Percentiles rank a stretch among this genome's conserved stretches.
These are phyloP conservation scores for Paraphaeosphaeria minitans DNA, from an alignment of 2,329 filamentous ascomycete species.

Conservation along the genomic window DNA sequence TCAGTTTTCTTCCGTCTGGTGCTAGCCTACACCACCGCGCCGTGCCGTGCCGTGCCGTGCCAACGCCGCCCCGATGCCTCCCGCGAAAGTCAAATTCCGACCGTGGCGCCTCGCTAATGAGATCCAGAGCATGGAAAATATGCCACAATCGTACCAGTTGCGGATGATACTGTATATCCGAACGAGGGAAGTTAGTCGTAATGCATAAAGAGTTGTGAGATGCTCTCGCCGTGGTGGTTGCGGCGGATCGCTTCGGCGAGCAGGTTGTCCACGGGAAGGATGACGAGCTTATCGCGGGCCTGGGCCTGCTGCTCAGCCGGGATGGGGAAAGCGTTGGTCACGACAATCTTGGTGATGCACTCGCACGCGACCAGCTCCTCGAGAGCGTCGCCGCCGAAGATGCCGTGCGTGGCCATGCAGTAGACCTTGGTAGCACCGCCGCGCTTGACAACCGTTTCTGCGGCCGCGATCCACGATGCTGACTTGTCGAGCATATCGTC, in stretches of 20 bases:
- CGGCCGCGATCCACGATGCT: constrained; percentile 94
- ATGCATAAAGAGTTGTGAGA: constrained; percentile 59
- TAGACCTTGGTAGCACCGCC: constrained; percentile 93
- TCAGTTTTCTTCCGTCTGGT: not conserved
- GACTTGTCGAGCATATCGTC: constrained; percentile 99
- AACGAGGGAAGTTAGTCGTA: constrained; percentile 35
- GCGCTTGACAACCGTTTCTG: constrained; percentile 93
- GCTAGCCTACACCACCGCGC: not conserved
- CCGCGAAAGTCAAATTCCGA: not conserved
- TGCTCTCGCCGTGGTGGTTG: constrained; percentile 94
- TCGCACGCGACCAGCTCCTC: constrained; percentile 90
- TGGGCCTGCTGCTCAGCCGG: constrained; percentile 71
- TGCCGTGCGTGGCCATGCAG: constrained; percentile 94
- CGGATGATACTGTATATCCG: not conserved
- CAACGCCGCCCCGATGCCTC: not conserved
- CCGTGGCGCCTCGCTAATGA: constrained; percentile 23
- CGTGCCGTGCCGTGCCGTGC: no score
- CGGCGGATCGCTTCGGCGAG: constrained; percentile 90
- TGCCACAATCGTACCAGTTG: not conserved
- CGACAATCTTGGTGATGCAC: constrained; percentile 90
- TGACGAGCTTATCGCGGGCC: constrained; percentile 76
- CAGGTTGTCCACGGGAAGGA: constrained; percentile 86
- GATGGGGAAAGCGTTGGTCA: constrained; percentile 97
- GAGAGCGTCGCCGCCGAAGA: constrained; percentile 89
- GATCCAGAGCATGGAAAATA: not conserved